These are phyloP conservation scores for Pseudogymnoascus sp. DNA, from an alignment of 2,329 filamentous ascomycete genomes.

Conservation along the genomic window DNA sequence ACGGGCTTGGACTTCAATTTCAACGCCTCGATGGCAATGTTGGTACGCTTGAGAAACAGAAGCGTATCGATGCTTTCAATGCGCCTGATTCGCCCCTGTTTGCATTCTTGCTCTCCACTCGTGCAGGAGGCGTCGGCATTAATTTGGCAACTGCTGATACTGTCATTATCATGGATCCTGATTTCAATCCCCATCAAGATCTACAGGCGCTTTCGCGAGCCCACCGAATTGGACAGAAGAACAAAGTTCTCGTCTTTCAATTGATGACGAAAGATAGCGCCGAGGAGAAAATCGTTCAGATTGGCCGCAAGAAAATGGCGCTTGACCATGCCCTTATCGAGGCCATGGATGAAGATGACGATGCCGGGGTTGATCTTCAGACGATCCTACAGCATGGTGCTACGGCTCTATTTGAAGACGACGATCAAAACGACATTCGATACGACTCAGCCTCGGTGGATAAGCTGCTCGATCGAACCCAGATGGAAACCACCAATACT, in stretches of 20 bases:
- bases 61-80: constrained; percentile 89
- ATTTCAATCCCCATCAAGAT: constrained; percentile 97
- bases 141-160: constrained; percentile 96
- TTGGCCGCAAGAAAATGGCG: constrained; percentile 91
- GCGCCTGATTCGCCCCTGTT: constrained; percentile 74
- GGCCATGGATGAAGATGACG: constrained; percentile 76
- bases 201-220: constrained; percentile 91
- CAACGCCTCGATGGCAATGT: constrained; percentile 81
- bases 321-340: constrained; percentile 93
- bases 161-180: constrained; percentile 91
- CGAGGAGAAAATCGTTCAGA: constrained; percentile 94
- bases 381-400: constrained; percentile 84
- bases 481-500: constrained; percentile 62
- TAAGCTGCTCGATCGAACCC: constrained; percentile 77
- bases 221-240: constrained; percentile 92
- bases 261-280: constrained; percentile 81
- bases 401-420: constrained; percentile 73
- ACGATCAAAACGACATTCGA: constrained; percentile 61
- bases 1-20: constrained; percentile 62
- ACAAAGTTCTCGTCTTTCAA: constrained; percentile 93
- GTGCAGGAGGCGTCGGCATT: constrained; percentile 93
- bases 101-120: constrained; percentile 85
- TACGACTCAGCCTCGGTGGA: constrained; percentile 83
- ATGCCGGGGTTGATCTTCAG: constrained; percentile 71
- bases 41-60: constrained; percentile 78